phyloP scores from a whole-genome alignment of 2,329 filamentous ascomycete species.

The Paracoccidioides lutzii region DNA sequence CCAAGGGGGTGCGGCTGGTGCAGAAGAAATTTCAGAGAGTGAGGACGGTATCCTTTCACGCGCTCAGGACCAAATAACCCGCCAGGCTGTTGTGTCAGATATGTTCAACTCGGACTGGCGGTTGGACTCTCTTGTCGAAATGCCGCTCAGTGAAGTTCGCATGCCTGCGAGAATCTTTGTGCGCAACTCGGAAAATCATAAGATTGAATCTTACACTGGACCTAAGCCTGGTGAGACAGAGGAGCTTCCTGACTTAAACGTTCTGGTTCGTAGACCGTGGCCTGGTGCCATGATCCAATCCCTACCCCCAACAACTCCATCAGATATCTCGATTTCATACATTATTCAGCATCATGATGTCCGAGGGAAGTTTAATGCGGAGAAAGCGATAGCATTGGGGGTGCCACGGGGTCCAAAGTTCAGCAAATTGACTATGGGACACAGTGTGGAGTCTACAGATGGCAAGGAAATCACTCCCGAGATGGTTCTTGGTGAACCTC shows the following conservation, averaged over 20 bases:
- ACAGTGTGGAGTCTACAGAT: conserved; percentile 49
- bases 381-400: conserved; percentile 51
- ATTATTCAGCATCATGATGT: conserved; percentile 64
- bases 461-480: conserved; percentile 65
- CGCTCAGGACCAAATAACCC: conserved; percentile 37
- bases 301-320: conserved; percentile 57
- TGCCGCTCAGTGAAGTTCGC: conserved; percentile 51
- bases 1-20: conserved; percentile 13
- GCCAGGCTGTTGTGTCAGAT: conserved; percentile 51
- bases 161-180: conserved; percentile 60
- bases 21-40: conserved; percentile 1
- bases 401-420: conserved; percentile 50
- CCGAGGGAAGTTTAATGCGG: conserved; percentile 66
- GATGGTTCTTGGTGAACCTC: conserved; percentile 63
- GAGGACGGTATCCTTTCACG: background rate
- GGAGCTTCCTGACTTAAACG: conserved; percentile 50
- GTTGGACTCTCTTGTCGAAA: conserved; percentile 56
- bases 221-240: conserved; percentile 43
- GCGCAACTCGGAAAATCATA: conserved; percentile 46
- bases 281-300: conserved; percentile 51
- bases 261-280: conserved; percentile 67
- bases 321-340: conserved; percentile 64
- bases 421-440: conserved; percentile 47
- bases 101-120: conserved; percentile 74
- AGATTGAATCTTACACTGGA: conserved; percentile 56